Base-by-base conservation (phyloP, 2,329 filamentous ascomycete genomes). In the Talaromyces islandicus region DNA sequence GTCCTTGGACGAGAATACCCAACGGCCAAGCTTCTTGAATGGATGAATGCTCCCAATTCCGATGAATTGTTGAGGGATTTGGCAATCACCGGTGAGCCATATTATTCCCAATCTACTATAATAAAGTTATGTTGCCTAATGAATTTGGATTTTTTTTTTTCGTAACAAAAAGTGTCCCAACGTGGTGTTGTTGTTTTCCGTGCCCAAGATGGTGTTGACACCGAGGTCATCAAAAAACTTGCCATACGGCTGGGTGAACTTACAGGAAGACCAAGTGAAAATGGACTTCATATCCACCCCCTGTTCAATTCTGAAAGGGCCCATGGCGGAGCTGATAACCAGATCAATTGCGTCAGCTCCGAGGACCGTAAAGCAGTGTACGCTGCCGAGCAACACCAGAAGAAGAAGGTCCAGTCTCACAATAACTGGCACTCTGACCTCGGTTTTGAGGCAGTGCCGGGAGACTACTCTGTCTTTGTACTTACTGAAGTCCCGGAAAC, bases 391-490 rank as follows among this genome's bases (percentile, higher is more conserved):
- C 21, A 53, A 10, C 19, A 58, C 12, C 27, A 32, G 6, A 25
- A 12, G 14, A 52, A 58, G 43, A 53, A 35, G 29, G 19, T n/a
- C 17, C 43, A 30, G 7, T 17, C 43, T 21, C 21, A 32, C 5
- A 35, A 41, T 24, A 78, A 75, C 9, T 83, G 82, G 81, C 81
- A 83, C 63, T 76, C 78, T n/a, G 81, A 84, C 62, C 81, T 83
- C 60, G 80, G 78, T 3, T 83, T 83, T 61, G 82, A 84, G 70
- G 77, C 76, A 0, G 77, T 81, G 1, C 81, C 81, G 1, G 79
- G 79, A 14, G 81, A 83, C 62, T 83, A 83, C 67, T 80, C 81
- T 14, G 79, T 81, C 54, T 74, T 84, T 46, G 79, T 81, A 51
- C 77, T 83, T 14, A 73, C 78, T 53, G 74, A 77, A 5, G 68